Evolutionary conservation across 2,329 filamentous ascomycete genomes (phyloP).

Genomic region (Paraphaeosphaeria minitans): DNA sequence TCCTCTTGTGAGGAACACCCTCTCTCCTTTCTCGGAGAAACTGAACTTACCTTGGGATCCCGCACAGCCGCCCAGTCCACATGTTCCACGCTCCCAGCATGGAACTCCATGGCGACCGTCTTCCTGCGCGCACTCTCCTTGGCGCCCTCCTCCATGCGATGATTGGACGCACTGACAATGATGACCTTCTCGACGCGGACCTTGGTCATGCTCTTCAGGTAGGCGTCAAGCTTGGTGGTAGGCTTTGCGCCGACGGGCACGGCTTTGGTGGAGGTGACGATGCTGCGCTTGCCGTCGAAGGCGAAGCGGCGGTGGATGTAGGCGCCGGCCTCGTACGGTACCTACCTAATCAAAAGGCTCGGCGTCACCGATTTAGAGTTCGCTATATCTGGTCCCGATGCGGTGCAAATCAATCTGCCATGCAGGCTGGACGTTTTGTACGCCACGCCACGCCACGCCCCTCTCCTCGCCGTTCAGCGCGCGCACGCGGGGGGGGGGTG

Average conservation of each 20-base stretch:
- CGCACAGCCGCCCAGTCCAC: conserved; percentile 68
- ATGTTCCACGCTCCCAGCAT: conserved; percentile 57
- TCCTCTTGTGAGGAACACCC: no score
- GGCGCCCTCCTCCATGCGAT: conserved; percentile 64
- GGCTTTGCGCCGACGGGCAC: conserved; percentile 47
- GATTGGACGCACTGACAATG: conserved; percentile 76
- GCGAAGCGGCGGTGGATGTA: conserved; percentile 85
- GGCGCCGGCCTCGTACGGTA: conserved; percentile 78
- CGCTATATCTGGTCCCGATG: no score
- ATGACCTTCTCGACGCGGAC: conserved; percentile 85
- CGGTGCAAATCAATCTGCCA: no score
- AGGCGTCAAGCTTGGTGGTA: conserved; percentile 70
- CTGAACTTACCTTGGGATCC: conserved; percentile 66
- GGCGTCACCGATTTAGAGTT: conserved; percentile 90
- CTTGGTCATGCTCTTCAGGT: conserved; percentile 76
- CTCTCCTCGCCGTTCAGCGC: conserved; percentile 10
- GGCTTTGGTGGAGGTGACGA: conserved; percentile 67
- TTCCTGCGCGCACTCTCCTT: conserved; percentile 50
- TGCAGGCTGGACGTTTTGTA: no score
- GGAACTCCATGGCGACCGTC: conserved; percentile 65
- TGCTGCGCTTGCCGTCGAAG: conserved; percentile 60
- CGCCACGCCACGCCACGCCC: not conserved
- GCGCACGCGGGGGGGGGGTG: no score
- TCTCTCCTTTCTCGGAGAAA: no score
- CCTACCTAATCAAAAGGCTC: conserved; percentile 93